phyloP scores from a whole-genome alignment of 2,329 filamentous ascomycete species.

The Fusarium sp. region DNA sequence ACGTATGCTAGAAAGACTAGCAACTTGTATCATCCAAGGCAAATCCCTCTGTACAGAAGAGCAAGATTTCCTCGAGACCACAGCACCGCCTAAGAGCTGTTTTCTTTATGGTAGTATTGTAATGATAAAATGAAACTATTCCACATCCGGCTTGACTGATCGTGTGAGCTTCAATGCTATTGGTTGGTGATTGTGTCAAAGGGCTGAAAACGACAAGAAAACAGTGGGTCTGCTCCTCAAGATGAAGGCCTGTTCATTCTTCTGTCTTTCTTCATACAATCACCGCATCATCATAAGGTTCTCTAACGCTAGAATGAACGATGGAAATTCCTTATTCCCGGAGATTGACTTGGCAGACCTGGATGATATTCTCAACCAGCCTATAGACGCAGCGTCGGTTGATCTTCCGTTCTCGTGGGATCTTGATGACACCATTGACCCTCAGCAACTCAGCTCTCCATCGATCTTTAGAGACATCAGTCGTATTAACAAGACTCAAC shows the following conservation, averaged over 20 bases:
- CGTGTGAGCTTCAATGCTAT: not conserved
- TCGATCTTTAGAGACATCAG: too few species aligned
- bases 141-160: not conserved
- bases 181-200: not conserved
- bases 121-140: not conserved
- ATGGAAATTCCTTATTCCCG: rapidly evolving
- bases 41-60: too few species aligned
- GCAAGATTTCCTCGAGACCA: too few species aligned
- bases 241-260: not conserved
- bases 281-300: not conserved
- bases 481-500: too few species aligned
- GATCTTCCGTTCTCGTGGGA: not conserved
- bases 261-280: not conserved
- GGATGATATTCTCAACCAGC: rapidly evolving
- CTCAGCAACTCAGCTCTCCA: not conserved
- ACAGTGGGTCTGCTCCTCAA: conserved; percentile 1
- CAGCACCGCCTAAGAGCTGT: too few species aligned
- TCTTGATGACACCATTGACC: not conserved
- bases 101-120: not conserved
- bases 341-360: rapidly evolving
- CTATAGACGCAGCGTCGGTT: rapidly evolving
- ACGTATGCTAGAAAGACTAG: too few species aligned
- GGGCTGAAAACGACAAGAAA: conserved; percentile 28
- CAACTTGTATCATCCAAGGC: too few species aligned
- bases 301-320: rapidly evolving